Conservation (phyloP, 75 land plant genomes). For the Ceratopteris richardii region DNA sequence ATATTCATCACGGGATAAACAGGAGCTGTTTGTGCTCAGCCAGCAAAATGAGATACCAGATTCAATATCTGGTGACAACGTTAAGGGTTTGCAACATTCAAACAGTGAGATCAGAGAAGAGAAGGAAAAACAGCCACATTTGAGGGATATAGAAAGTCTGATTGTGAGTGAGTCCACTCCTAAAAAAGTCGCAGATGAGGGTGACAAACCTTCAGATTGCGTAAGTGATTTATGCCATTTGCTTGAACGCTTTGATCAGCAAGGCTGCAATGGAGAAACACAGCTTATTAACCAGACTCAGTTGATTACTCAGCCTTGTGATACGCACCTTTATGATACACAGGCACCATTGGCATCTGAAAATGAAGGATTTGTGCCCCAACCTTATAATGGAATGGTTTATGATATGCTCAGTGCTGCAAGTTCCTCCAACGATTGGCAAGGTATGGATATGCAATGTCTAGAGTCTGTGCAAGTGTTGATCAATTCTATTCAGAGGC, state of each 20-base stretch:
- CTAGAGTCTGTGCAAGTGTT: background rate
- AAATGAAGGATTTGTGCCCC: background rate
- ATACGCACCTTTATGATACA: background rate
- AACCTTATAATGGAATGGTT: background rate
- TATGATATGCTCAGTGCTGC: background rate
- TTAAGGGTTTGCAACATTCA: background rate
- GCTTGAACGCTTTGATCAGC: too few relatives aligned
- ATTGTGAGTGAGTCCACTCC: too few relatives aligned
- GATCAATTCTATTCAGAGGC: too few relatives aligned
- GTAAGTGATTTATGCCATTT: too few relatives aligned
- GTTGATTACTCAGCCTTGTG: conserved; percentile 1
- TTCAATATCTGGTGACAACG: background rate
- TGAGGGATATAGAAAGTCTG: too few relatives aligned
- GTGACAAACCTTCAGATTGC: background rate
- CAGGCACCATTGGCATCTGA: background rate
- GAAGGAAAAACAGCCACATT: too few relatives aligned
- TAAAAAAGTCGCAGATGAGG: background rate
- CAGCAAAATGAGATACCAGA: background rate
- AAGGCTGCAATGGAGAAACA: background rate
- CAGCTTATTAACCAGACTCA: background rate
- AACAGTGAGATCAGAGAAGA: too few relatives aligned
- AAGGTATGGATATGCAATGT: background rate
- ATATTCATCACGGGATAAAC: too few relatives aligned
- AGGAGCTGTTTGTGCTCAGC: background rate
- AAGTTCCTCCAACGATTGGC: background rate